These are phyloP conservation scores for Colletotrichum godetiae DNA, from an alignment of 2,329 filamentous ascomycete species.

Conservation along the genomic window DNA sequence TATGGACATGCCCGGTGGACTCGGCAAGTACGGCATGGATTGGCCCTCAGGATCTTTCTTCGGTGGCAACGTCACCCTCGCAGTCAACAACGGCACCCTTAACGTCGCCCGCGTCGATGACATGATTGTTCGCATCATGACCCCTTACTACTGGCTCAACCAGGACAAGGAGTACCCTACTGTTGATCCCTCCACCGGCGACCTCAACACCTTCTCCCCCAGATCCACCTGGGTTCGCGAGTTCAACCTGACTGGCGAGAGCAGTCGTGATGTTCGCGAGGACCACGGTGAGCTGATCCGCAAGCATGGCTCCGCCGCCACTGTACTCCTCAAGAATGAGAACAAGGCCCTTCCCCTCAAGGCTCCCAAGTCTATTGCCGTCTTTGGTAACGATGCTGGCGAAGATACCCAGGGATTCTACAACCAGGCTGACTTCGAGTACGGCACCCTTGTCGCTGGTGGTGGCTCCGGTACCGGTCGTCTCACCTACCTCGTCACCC, in stretches of 20 bases:
- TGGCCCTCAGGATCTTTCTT: slow-evolving; percentile 52
- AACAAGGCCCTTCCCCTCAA: slow-evolving; percentile 69
- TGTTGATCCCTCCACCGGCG: slow-evolving; percentile 56
- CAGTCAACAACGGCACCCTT: slow-evolving; percentile 60
- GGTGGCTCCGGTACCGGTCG: slow-evolving; percentile 68
- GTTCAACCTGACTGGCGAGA: slow-evolving; percentile 60
- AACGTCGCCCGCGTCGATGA: slow-evolving; percentile 54
- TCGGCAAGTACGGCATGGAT: slow-evolving; percentile 45
- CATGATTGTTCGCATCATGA: slow-evolving; percentile 65
- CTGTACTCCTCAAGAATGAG: slow-evolving; percentile 79
- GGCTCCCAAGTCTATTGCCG: slow-evolving; percentile 65
- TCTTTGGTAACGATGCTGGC: slow-evolving; percentile 71
- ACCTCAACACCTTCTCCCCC: slow-evolving; percentile 62
- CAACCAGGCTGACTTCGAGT: slow-evolving; percentile 73
- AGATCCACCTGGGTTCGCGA: slow-evolving; percentile 55
- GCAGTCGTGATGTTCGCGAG: slow-evolving; percentile 62
- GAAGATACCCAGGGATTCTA: slow-evolving; percentile 74
- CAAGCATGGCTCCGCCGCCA: slow-evolving; percentile 67
- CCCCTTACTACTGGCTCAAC: slow-evolving; percentile 60
- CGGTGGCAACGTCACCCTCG: slow-evolving; percentile 56
- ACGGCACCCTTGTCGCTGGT: slow-evolving; percentile 66
- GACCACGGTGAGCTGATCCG: slow-evolving; percentile 67
- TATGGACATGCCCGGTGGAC: slow-evolving; percentile 61
- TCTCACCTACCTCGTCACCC: slow-evolving; percentile 74
- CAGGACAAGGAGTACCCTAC: slow-evolving; percentile 60